These are phyloP conservation scores for Piloderma croceum DNA, from an alignment of 768 basidiomycete genomes.

Conservation along the genomic window DNA sequence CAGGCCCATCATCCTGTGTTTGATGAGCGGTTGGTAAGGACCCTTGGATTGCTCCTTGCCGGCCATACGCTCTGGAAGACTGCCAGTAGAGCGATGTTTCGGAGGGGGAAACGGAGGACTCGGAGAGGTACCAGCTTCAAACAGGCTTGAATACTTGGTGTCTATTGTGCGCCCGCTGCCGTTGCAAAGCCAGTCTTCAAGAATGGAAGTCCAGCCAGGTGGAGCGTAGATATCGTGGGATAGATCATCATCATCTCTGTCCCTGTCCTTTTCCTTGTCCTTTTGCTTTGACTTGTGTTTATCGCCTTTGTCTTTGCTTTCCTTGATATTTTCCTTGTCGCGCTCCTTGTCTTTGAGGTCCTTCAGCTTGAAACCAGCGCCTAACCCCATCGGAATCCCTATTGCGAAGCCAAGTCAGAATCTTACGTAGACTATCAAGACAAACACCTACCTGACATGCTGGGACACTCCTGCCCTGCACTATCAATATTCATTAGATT, in stretches of 20 bases:
- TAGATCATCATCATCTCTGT: constrained; percentile 30
- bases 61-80: constrained; percentile 36
- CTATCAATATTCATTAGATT: constrained; percentile 31
- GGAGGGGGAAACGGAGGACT: constrained; percentile 35
- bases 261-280: constrained; percentile 32
- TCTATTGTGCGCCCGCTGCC: constrained; percentile 25
- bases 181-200: constrained; percentile 68
- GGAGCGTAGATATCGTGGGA: constrained; percentile 27
- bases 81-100: constrained; percentile 39
- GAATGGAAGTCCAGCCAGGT: constrained; percentile 67
- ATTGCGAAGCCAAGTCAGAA: constrained; percentile 4
- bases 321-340: constrained; percentile 30
- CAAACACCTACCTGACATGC: constrained; percentile 50
- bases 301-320: constrained; percentile 30
- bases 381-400: constrained; percentile 77
- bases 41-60: constrained; percentile 48
- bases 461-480: constrained; percentile 78
- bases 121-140: constrained; percentile 20
- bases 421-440: constrained; percentile 1
- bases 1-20: constrained; percentile 90
- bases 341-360: constrained; percentile 36
- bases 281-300: constrained; percentile 29
- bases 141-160: constrained; percentile 21
- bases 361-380: constrained; percentile 70
- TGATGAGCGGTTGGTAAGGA: constrained; percentile 79